Evolutionary conservation across 495 filamentous ascomycete species (phyloP).

Genomic region (Baudoinia panamericana): DNA sequence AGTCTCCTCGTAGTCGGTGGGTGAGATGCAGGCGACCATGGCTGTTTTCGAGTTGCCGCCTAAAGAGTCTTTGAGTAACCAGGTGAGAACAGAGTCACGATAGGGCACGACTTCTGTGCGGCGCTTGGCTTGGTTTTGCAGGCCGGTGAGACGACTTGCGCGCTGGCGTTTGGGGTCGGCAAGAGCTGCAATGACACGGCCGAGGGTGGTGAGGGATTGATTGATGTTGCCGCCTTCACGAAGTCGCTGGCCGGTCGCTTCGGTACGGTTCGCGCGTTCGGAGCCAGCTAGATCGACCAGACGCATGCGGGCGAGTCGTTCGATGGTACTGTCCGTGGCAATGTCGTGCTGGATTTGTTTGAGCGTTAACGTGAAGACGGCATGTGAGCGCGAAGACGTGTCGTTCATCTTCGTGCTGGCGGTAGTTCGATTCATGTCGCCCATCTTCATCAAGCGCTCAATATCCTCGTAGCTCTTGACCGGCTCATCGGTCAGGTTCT

Average conservation of each 20-base stretch:
- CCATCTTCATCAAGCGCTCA: slow-evolving; percentile 76
- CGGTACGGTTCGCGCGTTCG: slow-evolving; percentile 88
- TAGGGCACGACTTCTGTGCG: slow-evolving; percentile 74
- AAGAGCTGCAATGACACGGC: slow-evolving; percentile 91
- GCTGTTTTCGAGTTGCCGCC: slow-evolving; percentile 96
- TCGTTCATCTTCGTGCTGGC: slow-evolving; percentile 99
- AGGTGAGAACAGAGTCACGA: slow-evolving; percentile 93
- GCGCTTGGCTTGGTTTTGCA: slow-evolving; percentile 22
- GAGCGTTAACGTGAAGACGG: slow-evolving; percentile 93
- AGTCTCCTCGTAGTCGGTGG: slow-evolving; percentile 93
- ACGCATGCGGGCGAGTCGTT: slow-evolving; percentile 83
- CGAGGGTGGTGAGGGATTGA: slow-evolving; percentile 90
- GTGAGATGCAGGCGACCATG: slow-evolving; percentile 96
- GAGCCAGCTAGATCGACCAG: slow-evolving; percentile 92
- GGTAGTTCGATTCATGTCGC: slow-evolving; percentile 76
- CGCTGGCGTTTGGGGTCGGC: slow-evolving; percentile 49
- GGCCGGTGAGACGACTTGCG: slow-evolving; percentile 2
- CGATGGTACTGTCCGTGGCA: slow-evolving; percentile 87
- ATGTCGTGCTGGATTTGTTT: slow-evolving; percentile 95
- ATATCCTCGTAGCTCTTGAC: slow-evolving; percentile 72
- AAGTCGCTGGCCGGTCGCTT: slow-evolving; percentile 79
- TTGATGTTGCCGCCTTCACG: slow-evolving; percentile 97
- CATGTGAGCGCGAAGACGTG: slow-evolving; percentile 83
- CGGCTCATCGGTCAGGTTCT: slow-evolving; percentile 84
- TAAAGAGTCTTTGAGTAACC: slow-evolving; percentile 87